Evolutionary conservation across 2,329 filamentous ascomycete species (phyloP).

Genomic region (Microsporum audouinii): DNA sequence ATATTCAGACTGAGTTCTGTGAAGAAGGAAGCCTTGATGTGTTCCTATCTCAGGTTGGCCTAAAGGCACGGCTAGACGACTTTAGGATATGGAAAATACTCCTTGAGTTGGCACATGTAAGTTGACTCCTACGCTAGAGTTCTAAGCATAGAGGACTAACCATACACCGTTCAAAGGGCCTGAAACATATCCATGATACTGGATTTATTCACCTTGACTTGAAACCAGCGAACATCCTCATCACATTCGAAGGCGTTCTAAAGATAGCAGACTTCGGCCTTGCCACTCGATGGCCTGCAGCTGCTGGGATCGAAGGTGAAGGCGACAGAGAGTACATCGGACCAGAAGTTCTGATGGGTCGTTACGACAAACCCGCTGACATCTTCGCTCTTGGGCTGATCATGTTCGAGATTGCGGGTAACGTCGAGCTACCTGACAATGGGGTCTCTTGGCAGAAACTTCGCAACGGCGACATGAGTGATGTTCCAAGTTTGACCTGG

Average conservation of each 20-base stretch:
- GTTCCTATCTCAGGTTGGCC: slow-evolving; percentile 72
- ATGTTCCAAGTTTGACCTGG: slow-evolving; percentile 78
- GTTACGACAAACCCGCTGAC: slow-evolving; percentile 82
- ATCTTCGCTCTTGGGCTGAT: slow-evolving; percentile 91
- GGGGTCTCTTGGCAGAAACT: slow-evolving; percentile 83
- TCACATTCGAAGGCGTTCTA: slow-evolving; percentile 54
- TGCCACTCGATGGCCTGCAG: slow-evolving; percentile 66
- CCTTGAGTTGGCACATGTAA: slow-evolving; percentile 70
- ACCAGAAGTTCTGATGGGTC: slow-evolving; percentile 76
- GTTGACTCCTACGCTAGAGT: slow-evolving; percentile 24
- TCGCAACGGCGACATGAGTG: slow-evolving; percentile 76
- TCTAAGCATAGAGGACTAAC: slow-evolving; percentile 19
- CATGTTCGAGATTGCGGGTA: slow-evolving; percentile 86
- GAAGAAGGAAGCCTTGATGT: slow-evolving; percentile 83
- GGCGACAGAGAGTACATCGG: slow-evolving; percentile 95
- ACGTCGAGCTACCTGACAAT: slow-evolving; percentile 87
- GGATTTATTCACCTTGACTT: slow-evolving; percentile 64
- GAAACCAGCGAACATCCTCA: slow-evolving; percentile 55
- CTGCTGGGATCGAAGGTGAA: slow-evolving; percentile 70
- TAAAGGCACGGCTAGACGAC: slow-evolving; percentile 80
- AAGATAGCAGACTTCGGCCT: slow-evolving; percentile 60
- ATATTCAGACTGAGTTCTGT: slow-evolving; percentile 96
- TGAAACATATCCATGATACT: slow-evolving; percentile 79
- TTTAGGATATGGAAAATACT: slow-evolving; percentile 98
- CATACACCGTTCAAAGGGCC: slow-evolving; percentile 45